Evolutionary conservation across 1,139 yeast species (phyloP).

Genomic region (Wickerhamomyces sp.): DNA sequence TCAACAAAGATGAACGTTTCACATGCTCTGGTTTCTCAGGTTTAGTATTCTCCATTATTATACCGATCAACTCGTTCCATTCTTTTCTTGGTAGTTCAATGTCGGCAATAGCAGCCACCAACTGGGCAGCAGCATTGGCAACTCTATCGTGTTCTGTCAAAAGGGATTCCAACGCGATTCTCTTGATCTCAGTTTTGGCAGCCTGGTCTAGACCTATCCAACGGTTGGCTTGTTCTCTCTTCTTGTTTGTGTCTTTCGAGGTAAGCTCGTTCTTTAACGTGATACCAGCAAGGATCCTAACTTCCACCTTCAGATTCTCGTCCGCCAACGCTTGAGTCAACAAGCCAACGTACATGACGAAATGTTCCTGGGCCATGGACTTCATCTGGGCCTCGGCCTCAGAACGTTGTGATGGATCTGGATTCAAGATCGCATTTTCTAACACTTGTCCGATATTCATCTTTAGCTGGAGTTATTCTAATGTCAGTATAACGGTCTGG

Average conservation of each 20-base stretch:
- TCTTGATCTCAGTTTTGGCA: constrained; percentile 62
- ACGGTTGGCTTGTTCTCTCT: constrained; percentile 45
- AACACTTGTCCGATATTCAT: constrained; percentile 64
- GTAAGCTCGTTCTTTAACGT: constrained; percentile 83
- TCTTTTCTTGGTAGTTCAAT: constrained; percentile 83
- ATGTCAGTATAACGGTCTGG: no score
- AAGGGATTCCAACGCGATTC: constrained; percentile 59
- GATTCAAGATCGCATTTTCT: constrained; percentile 70
- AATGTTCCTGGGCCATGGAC: constrained; percentile 69
- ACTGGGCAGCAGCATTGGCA: constrained; percentile 86
- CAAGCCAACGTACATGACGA: constrained; percentile 64
- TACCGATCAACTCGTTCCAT: constrained; percentile 84
- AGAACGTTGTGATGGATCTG: constrained; percentile 62
- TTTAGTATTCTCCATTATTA: constrained; percentile 80
- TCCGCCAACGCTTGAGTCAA: constrained; percentile 71
- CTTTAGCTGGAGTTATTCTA: no score
- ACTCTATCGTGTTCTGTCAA: constrained; percentile 69
- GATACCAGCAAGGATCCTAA: constrained; percentile 87
- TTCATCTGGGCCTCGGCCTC: constrained; percentile 78
- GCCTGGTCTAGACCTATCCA: constrained; percentile 43
- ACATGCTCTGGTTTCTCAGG: constrained; percentile 71
- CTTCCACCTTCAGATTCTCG: constrained; percentile 65
- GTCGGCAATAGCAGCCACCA: constrained; percentile 94
- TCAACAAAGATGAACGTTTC: constrained; percentile 79
- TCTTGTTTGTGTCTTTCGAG: constrained; percentile 59